Percentiles rank a stretch among this genome's conserved stretches.
phyloP scores from a whole-genome alignment of 2,329 filamentous ascomycete genomes.

The Exophiala alcalophila region DNA sequence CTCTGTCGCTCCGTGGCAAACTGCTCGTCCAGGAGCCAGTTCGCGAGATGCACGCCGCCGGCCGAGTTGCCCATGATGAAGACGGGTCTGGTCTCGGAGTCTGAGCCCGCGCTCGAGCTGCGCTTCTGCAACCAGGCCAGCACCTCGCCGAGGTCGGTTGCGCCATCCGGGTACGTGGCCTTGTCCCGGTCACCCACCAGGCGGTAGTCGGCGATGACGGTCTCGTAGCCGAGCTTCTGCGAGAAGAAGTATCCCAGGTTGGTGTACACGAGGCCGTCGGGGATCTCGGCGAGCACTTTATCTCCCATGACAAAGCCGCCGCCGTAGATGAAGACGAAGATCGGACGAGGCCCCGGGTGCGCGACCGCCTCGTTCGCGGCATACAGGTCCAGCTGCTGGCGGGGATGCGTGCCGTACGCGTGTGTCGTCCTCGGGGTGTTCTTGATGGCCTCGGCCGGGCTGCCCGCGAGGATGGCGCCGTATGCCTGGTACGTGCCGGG shows the following conservation, averaged over 20 bases:
- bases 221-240: constrained; percentile 2
- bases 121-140: constrained; percentile 1
- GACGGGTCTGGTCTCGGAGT: background rate
- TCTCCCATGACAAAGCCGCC: constrained; percentile 1
- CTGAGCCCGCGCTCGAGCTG: too few species aligned
- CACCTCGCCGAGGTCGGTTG: constrained; percentile 2
- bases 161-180: background rate
- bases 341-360: too few species aligned
- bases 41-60: constrained; percentile 1
- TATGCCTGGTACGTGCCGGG: background rate
- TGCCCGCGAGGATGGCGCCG: background rate
- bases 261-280: constrained; percentile 5
- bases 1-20: background rate
- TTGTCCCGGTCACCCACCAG: constrained; percentile 3
- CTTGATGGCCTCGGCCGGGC: background rate
- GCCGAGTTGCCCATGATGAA: constrained; percentile 10
- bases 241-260: constrained; percentile 3
- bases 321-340: constrained; percentile 6
- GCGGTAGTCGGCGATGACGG: constrained; percentile 4
- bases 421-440: background rate
- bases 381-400: background rate
- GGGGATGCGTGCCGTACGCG: background rate
- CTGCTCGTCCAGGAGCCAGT: constrained; percentile 5
- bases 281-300: background rate
- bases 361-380: background rate